Evolutionary conservation across 179 eudicot genomes (phyloP), one percentile per base, ranked within the genome.

Genomic region (Spinacia oleracea): DNA sequence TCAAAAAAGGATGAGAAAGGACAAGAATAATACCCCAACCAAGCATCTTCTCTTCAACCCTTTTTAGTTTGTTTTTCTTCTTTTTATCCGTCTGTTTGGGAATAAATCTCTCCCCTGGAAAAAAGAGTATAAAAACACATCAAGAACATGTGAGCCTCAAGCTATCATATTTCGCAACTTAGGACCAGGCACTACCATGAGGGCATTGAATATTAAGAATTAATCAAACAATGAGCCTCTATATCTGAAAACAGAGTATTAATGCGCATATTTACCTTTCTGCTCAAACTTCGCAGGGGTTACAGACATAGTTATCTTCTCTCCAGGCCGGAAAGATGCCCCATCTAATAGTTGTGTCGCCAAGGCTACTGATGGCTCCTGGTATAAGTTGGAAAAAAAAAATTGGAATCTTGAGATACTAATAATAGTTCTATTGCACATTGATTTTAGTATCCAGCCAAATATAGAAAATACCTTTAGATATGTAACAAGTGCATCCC

Each of bases 331-430:
- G 51, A 96, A 86, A 78, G 98, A 87, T 75, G 93, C 64, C 55
- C 99, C 98, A 12, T 96, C 99, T 90, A 96, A 84, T 77, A 96
- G 84, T 83, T 96, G 91, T 64, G 89, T 60, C 38, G 98, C 99
- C 81, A 96, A 83, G 85, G 79, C 91, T 74, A 96, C 99, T 59
- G 99, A 96, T 78, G 99, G 97, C 84, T 96, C 98, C 99, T 96
- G 83, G 73, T 51, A 59, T 25, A 76, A 16, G 65, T 58, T 35
- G 34, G 75, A 27, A 40, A 55, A 23, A 62, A 35, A 67, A 31
- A 8, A 11, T 10, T 63, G 4, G 9, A 40, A 32, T 20, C 27
- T n/a, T 67, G 65, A 82, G 60, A 55, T 11, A 23, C 6, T 9
- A 38, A 35, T 9, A 5, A 12, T 5, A 32, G 46, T 16, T 65